These are phyloP conservation scores for Kwoniella bestiolae DNA, from an alignment of 768 basidiomycete species.

Conservation along the genomic window DNA sequence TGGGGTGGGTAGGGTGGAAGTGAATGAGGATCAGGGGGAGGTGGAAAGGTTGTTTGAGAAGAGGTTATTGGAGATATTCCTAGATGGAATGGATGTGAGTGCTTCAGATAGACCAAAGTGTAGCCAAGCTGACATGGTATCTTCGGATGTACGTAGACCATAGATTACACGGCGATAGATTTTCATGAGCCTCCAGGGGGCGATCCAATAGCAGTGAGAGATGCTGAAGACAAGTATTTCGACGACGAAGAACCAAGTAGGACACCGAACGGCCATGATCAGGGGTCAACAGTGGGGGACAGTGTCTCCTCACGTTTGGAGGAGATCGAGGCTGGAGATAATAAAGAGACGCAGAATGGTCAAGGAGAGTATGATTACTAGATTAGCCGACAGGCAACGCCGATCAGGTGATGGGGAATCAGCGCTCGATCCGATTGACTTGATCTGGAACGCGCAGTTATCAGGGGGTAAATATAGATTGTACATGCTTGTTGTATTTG, in stretches of 20 bases:
- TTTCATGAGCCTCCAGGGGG: conserved; percentile 46
- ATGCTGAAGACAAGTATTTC: conserved; percentile 53
- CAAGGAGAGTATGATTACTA: conserved; percentile 38
- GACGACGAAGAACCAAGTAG: conserved; percentile 46
- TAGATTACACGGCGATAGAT: conserved; percentile 50
- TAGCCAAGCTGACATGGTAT: conserved; percentile 51
- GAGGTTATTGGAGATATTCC: conserved; percentile 50
- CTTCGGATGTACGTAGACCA: conserved; percentile 34
- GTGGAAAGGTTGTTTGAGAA: conserved; percentile 48
- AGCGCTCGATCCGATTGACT: too few relatives aligned
- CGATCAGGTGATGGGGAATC: too few relatives aligned
- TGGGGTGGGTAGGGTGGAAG: conserved; percentile 16
- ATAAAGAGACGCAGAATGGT: conserved; percentile 27
- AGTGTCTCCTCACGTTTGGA: neutral
- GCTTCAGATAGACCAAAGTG: conserved; percentile 43
- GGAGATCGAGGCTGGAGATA: neutral
- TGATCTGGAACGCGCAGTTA: too few relatives aligned
- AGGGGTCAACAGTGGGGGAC: neutral
- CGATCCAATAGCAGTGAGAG: conserved; percentile 41
- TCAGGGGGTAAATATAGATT: neutral
- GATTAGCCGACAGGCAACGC: too few relatives aligned
- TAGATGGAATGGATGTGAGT: conserved; percentile 57
- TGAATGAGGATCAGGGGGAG: conserved; percentile 39
- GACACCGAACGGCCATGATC: conserved; percentile 26
- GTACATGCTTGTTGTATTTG: neutral